phyloP scores from a whole-genome alignment of 2,329 filamentous ascomycete genomes.

The Bipolaris gigantea region DNA sequence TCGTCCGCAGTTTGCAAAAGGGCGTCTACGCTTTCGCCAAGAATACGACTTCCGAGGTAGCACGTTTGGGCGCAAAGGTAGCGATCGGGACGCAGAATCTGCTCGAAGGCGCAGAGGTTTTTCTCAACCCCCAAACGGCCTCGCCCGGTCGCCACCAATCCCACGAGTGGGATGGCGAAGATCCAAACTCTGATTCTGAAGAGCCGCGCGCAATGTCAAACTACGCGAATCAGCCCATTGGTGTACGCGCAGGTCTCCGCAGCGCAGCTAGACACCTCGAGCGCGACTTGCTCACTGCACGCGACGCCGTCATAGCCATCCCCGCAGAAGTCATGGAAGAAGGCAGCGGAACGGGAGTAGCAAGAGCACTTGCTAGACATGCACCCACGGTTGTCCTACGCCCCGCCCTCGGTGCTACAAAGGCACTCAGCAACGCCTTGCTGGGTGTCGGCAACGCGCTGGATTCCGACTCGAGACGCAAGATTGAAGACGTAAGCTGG shows the following conservation, averaged over 20 bases:
- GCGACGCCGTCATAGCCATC: constrained; percentile 92
- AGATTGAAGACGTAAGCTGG: constrained; percentile 81
- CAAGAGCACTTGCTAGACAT: constrained; percentile 73
- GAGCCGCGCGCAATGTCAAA: constrained; percentile 79
- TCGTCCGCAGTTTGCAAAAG: constrained; percentile 89
- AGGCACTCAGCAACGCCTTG: constrained; percentile 84
- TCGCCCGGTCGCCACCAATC: constrained; percentile 24
- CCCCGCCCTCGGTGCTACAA: constrained; percentile 86
- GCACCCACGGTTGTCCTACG: constrained; percentile 92
- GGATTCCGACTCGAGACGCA: constrained; percentile 77
- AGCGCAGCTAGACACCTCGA: constrained; percentile 82
- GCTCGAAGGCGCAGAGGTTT: constrained; percentile 82
- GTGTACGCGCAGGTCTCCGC: constrained; percentile 81
- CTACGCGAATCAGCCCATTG: constrained; percentile 92
- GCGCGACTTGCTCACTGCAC: constrained; percentile 81
- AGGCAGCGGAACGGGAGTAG: constrained; percentile 76
- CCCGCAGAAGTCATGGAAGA: constrained; percentile 90
- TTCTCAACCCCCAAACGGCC: constrained; percentile 57
- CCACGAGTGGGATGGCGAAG: constrained; percentile 54
- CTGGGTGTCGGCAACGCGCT: constrained; percentile 90
- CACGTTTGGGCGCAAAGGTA: constrained; percentile 90
- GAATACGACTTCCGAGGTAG: constrained; percentile 91
- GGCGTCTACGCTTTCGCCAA: constrained; percentile 87
- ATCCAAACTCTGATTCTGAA: constrained; percentile 66
- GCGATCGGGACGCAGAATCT: constrained; percentile 95